A percentile compares a stretch with the other conserved stretches of the same genome.
phyloP scores from a whole-genome alignment of 2,329 filamentous ascomycete species.

The Calonectria naviculata region DNA sequence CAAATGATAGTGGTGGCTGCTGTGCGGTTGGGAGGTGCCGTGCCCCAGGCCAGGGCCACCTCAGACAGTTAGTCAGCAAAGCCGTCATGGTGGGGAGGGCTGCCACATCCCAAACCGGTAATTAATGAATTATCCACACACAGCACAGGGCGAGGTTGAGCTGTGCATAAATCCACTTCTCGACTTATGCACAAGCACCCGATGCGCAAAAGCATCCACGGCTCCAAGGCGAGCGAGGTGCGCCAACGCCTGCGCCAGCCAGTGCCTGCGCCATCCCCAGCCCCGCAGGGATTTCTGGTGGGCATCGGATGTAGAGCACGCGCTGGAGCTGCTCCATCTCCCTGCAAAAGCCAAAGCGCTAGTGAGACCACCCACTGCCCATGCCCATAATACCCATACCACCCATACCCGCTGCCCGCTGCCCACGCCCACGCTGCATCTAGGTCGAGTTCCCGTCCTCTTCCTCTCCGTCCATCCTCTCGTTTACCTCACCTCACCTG shows the following conservation, averaged over 20 bases:
- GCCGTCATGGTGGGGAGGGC: constrained; percentile 3
- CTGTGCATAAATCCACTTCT: not conserved
- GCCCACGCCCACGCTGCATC: constrained; percentile 24
- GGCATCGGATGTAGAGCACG: constrained; percentile 1
- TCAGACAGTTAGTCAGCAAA: constrained; percentile 18
- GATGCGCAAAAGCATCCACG: not conserved
- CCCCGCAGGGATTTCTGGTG: constrained; percentile 23
- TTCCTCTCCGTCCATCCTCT: constrained; percentile 19
- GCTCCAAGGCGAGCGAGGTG: not conserved
- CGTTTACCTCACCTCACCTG: constrained; percentile 29
- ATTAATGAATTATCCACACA: constrained; percentile 9
- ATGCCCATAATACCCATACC: constrained; percentile 9
- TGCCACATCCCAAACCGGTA: not conserved
- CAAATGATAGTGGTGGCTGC: constrained; percentile 26
- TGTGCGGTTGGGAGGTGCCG: constrained; percentile 24
- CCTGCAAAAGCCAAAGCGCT: constrained; percentile 14
- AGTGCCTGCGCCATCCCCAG: constrained; percentile 1
- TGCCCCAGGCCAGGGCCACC: constrained; percentile 17
- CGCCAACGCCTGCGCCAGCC: constrained; percentile 4
- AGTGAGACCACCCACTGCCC: constrained; percentile 27
- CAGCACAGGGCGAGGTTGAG: not conserved
- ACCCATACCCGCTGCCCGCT: constrained; percentile 13
- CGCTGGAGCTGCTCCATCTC: constrained; percentile 20
- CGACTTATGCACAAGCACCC: constrained; percentile 4
- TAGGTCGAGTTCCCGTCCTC: constrained; percentile 22